Conservation (phyloP, 148 eudicot species). For the Silene uniflora region DNA sequence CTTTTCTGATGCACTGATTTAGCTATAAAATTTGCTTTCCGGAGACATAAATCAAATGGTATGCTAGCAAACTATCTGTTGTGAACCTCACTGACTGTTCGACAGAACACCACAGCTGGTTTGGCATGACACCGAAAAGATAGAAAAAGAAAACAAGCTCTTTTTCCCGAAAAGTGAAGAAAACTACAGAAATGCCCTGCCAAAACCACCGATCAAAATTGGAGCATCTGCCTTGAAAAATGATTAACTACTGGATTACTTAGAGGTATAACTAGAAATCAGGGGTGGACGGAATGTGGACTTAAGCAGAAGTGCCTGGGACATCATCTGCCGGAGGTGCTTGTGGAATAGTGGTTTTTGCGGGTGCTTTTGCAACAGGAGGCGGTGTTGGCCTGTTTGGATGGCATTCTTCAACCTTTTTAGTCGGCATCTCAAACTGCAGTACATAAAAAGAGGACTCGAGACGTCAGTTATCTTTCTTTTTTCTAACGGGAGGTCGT, state of each 20-base stretch:
- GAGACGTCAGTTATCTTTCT: not conserved
- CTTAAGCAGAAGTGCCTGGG: slow-evolving; percentile 50
- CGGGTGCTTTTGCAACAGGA: slow-evolving; percentile 31
- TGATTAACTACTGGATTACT: slow-evolving; percentile 3
- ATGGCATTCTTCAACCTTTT: slow-evolving; percentile 62
- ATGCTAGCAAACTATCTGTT: not conserved
- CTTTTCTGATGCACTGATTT: not conserved
- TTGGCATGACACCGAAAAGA: slow-evolving; percentile 3
- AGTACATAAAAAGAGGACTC: slow-evolving; percentile 6
- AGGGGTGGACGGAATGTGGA: not conserved
- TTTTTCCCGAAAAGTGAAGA: slow-evolving; percentile 7
- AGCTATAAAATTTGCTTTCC: slow-evolving; percentile 1
- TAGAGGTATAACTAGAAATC: slow-evolving; percentile 8
- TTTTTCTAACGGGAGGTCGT: not conserved
- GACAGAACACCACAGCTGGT: not conserved
- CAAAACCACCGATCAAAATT: slow-evolving; percentile 6
- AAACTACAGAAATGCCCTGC: not conserved
- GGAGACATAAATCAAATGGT: not conserved
- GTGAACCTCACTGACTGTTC: not conserved
- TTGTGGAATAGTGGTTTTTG: slow-evolving; percentile 18
- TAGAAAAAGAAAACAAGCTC: not conserved
- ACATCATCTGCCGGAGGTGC: slow-evolving; percentile 35
- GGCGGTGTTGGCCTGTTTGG: slow-evolving; percentile 70
- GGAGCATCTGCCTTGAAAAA: slow-evolving; percentile 8
- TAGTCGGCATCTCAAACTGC: slow-evolving; percentile 82